A percentile compares a stretch with the other conserved stretches of the same genome.
Conservation (phyloP, 345 rosid species). For the Syzygium jambos region DNA sequence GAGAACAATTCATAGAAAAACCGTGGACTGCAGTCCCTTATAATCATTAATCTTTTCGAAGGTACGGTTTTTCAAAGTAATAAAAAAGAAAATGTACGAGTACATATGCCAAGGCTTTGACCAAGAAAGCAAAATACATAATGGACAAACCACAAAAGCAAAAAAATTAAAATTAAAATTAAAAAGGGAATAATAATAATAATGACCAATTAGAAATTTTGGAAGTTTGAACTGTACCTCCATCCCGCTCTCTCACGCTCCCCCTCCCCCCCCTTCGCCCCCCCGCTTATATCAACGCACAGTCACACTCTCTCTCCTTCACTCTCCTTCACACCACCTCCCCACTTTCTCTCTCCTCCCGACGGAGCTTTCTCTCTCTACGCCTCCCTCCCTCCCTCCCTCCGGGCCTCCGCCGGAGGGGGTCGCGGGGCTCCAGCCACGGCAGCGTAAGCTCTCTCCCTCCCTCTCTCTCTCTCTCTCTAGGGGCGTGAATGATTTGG, state of each 20-base stretch:
- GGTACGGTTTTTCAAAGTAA: too few relatives aligned
- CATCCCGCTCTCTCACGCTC: constrained; percentile 46
- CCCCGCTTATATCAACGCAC: neutral
- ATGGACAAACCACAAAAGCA: neutral
- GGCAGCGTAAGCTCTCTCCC: neutral
- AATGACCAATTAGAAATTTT: neutral
- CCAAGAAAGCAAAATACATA: neutral
- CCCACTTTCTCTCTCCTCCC: constrained; percentile 1
- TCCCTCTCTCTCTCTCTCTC: neutral
- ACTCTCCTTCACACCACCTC: neutral
- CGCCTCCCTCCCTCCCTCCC: neutral
- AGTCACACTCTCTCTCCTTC: constrained; percentile 3
- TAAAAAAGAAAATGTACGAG: too few relatives aligned
- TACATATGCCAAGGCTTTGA: neutral
- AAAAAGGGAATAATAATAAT: neutral
- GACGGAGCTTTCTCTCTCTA: neutral
- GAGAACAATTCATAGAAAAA: too few relatives aligned
- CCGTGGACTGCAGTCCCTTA: too few relatives aligned
- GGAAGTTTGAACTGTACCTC: constrained; percentile 45
- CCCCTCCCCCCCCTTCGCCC: neutral
- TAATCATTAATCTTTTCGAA: too few relatives aligned
- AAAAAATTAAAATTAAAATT: neutral
- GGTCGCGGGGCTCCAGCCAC: constrained; percentile 11
- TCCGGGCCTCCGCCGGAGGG: neutral
- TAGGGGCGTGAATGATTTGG: neutral